Conservation (phyloP, 148 eudicot genomes). For the Dysphania ambrosioides region DNA sequence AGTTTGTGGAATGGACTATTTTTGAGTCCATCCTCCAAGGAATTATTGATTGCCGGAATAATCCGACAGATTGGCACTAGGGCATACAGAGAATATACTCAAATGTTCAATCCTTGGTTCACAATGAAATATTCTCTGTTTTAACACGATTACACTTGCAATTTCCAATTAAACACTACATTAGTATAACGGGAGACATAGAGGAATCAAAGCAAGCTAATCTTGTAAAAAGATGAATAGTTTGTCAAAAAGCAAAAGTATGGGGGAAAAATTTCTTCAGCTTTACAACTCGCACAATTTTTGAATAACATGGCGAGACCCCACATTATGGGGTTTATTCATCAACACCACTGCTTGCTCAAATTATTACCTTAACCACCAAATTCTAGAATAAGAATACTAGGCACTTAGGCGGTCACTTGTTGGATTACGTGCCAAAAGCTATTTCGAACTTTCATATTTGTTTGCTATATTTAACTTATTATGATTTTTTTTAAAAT, state of each 20-base stretch:
- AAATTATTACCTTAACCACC: constrained; percentile 22
- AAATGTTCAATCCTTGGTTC: constrained; percentile 9
- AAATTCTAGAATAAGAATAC: constrained; percentile 5
- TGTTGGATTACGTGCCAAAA: no score
- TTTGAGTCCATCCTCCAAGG: background rate
- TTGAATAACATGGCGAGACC: background rate
- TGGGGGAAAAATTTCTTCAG: constrained; percentile 3
- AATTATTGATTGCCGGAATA: background rate
- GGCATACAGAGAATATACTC: constrained; percentile 13
- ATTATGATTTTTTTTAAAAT: no score
- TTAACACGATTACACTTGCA: background rate
- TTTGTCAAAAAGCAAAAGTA: constrained; percentile 10
- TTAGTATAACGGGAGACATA: background rate
- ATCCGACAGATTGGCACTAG: background rate
- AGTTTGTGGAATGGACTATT: no score
- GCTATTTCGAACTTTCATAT: no score
- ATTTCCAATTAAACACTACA: background rate
- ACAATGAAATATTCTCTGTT: constrained; percentile 1
- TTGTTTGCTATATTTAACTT: no score
- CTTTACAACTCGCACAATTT: constrained; percentile 21
- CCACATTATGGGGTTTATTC: background rate
- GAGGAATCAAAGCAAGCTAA: background rate
- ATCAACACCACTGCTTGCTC: constrained; percentile 10
- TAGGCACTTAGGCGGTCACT: no score
- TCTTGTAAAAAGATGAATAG: constrained; percentile 1